Evolutionary conservation across 306 rosid species (phyloP).

Genomic region (Rosa rugosa): DNA sequence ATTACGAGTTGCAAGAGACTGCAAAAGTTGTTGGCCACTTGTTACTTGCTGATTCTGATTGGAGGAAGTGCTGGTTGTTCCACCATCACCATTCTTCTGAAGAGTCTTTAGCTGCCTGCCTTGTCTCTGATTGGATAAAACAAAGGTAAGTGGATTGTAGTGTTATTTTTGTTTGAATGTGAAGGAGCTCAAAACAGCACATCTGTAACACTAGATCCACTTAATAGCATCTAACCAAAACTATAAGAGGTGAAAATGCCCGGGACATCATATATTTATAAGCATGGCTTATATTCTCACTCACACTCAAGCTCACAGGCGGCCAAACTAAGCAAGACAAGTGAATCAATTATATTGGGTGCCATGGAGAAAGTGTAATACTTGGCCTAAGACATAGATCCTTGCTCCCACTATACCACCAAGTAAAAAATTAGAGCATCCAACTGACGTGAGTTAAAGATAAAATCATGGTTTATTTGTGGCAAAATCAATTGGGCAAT

Average conservation of each 20-base stretch:
- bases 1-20: slow-evolving; percentile 52
- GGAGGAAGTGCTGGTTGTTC: slow-evolving; percentile 52
- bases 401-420: neutral
- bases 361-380: neutral
- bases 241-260: neutral
- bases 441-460: neutral
- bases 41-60: slow-evolving; percentile 49
- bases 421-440: neutral
- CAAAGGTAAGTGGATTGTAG: neutral
- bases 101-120: slow-evolving; percentile 48
- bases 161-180: neutral
- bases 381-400: neutral
- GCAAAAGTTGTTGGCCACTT: slow-evolving; percentile 63
- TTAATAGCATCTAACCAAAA: neutral
- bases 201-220: neutral
- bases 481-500: neutral
- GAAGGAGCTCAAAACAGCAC: neutral
- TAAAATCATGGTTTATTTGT: neutral
- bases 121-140: slow-evolving; percentile 50
- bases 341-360: neutral
- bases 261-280: neutral
- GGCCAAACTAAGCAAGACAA: neutral
- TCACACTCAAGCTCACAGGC: neutral
- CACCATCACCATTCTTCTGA: slow-evolving; percentile 46
- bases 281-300: neutral